These are phyloP conservation scores for Cutaneotrichosporon dermatis DNA, from an alignment of 1,284 basidiomycete species.

Conservation along the genomic window DNA sequence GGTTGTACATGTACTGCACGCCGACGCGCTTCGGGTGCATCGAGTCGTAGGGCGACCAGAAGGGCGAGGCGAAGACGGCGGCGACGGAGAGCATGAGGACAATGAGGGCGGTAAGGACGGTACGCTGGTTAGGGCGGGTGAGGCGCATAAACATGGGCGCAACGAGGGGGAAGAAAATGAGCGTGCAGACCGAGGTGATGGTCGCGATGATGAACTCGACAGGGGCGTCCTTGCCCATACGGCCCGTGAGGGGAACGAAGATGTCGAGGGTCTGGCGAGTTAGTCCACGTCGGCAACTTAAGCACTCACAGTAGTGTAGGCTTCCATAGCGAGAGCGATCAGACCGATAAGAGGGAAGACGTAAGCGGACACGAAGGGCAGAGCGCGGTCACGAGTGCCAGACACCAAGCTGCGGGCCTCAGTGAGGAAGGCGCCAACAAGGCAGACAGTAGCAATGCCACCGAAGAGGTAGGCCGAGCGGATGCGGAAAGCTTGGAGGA, in stretches of 20 bases:
- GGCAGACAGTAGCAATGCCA: constrained; percentile 26
- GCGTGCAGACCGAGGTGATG: constrained; percentile 59
- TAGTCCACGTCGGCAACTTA: not conserved
- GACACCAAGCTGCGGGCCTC: constrained; percentile 12
- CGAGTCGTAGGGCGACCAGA: constrained; percentile 66
- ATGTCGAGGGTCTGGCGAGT: constrained; percentile 59
- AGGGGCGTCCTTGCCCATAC: constrained; percentile 65
- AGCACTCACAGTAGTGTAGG: constrained; percentile 58
- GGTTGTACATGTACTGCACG: constrained; percentile 80
- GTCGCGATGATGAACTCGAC: constrained; percentile 85
- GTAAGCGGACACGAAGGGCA: constrained; percentile 55
- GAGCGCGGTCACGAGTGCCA: constrained; percentile 6
- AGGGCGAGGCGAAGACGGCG: constrained; percentile 60
- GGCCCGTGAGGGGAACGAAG: constrained; percentile 80
- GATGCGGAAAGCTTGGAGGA: constrained; percentile 52
- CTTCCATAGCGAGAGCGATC: constrained; percentile 64
- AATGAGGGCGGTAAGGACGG: constrained; percentile 54
- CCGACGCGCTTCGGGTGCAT: constrained; percentile 87
- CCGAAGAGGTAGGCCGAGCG: constrained; percentile 50
- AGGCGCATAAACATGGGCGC: constrained; percentile 68
- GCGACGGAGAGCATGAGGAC: constrained; percentile 53
- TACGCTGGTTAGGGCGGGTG: constrained; percentile 53
- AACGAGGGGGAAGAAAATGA: constrained; percentile 59
- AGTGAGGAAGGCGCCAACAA: constrained; percentile 30
- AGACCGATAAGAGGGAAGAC: constrained; percentile 61